Evolutionary conservation across 805 yeast genomes (phyloP), one percentile per base, ranked within the genome.

Genomic region (Ogataea angusta): DNA sequence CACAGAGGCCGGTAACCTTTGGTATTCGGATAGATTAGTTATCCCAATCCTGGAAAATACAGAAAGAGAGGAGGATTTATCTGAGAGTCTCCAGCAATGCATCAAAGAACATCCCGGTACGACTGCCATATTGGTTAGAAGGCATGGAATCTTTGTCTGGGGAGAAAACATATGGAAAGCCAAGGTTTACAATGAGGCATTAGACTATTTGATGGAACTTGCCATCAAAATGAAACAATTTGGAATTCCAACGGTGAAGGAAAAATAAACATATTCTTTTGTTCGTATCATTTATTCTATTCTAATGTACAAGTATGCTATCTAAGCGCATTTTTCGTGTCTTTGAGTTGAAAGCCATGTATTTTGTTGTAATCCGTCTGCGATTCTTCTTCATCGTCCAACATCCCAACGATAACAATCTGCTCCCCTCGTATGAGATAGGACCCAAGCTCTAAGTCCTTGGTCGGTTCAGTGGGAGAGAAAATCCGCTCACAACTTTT

Each of bases 111-210:
- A 87, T 53, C 96, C 97, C 1, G 71, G 76, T 0, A 67, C 95
- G 3, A 77, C 89, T 2, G 97, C 97, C 0, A 88, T 91, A 1
- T 68, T 91, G 38, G 97, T 91, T 6, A 76, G 95, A 62, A 73
- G 96, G 56, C 98, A 91, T 57, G 98, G 98, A 1, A 82, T 91
- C 32, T 91, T 82, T 59, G 96, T 89, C n/a, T 91, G 97, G 97
- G 97, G 97, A 17, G 87, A 83, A 52, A 78, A 75, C 18, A 85
- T 87, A 10, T 85, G 95, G 85, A 88, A 90, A 64, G 96, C 97
- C 35, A 91, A 91, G 64, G 76, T 91, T 10, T 84, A 85, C 60
- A 89, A 89, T 59, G 98, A 91, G 63, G 95, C 96, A 13, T 78
- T 91, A 45, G 97, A 91, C 56, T 91, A 90, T 59, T 65, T 91